phyloP scores from a whole-genome alignment of 2,329 filamentous ascomycete genomes.

The Ophiostoma novo-ulmi region DNA sequence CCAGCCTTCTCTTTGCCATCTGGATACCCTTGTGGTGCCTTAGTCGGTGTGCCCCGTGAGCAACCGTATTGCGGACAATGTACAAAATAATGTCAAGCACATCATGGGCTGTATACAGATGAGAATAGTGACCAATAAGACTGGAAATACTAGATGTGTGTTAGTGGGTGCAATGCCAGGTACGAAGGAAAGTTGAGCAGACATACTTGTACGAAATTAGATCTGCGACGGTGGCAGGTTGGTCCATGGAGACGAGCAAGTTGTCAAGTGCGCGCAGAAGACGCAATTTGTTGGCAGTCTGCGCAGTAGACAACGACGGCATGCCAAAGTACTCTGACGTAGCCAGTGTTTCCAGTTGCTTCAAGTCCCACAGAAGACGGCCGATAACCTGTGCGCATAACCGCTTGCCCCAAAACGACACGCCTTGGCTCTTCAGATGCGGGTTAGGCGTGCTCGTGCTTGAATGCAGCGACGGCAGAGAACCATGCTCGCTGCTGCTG shows the following conservation, averaged over 20 bases:
- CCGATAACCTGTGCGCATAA: slow-evolving; percentile 33
- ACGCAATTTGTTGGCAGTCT: slow-evolving; percentile 29
- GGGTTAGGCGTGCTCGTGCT: neutral
- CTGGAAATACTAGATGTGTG: slow-evolving; percentile 26
- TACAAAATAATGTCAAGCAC: slow-evolving; percentile 33
- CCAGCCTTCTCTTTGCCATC: slow-evolving; percentile 30
- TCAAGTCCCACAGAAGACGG: slow-evolving; percentile 33
- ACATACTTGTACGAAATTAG: slow-evolving; percentile 34
- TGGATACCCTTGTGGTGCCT: slow-evolving; percentile 27
- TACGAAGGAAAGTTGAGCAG: neutral
- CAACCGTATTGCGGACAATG: slow-evolving; percentile 32
- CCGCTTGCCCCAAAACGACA: slow-evolving; percentile 32
- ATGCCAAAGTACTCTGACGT: slow-evolving; percentile 31
- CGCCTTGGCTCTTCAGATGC: neutral
- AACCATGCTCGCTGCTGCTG: neutral
- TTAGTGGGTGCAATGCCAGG: neutral
- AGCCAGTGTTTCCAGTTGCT: slow-evolving; percentile 32
- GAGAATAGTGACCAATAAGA: slow-evolving; percentile 32
- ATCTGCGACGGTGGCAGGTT: slow-evolving; percentile 30
- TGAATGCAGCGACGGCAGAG: neutral
- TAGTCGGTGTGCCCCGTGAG: slow-evolving; percentile 22
- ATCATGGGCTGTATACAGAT: slow-evolving; percentile 31
- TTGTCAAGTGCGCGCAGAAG: slow-evolving; percentile 28
- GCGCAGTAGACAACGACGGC: slow-evolving; percentile 29
- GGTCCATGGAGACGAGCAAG: slow-evolving; percentile 28